These are phyloP conservation scores for Didymellaceae sp. DNA, from an alignment of 2,329 filamentous ascomycete genomes.

Conservation along the genomic window DNA sequence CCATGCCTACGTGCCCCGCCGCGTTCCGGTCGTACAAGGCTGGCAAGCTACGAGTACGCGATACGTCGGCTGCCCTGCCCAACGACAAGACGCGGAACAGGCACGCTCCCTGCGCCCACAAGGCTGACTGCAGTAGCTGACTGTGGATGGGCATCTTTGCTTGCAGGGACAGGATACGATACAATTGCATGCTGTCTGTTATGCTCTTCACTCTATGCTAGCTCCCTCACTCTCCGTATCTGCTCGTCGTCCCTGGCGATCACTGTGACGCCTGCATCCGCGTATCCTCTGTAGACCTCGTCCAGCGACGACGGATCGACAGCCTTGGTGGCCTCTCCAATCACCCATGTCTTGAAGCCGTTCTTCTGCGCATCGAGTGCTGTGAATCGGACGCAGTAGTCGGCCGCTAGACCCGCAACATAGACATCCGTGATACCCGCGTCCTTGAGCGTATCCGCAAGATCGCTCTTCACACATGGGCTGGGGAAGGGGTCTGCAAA, in stretches of 20 bases:
- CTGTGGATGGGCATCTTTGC: not conserved
- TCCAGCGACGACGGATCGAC: conserved; percentile 70
- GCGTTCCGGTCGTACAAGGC: conserved; percentile 4
- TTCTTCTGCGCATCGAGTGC: conserved; percentile 77
- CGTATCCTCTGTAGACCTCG: conserved; percentile 61
- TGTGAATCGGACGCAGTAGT: conserved; percentile 87
- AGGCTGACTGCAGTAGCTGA: not conserved
- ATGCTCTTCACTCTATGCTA: not conserved
- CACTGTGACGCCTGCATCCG: conserved; percentile 66
- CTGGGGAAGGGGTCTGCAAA: conserved; percentile 81
- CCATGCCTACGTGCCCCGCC: conserved; percentile 11
- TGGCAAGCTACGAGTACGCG: not conserved
- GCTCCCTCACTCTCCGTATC: conserved; percentile 57
- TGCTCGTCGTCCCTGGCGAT: conserved; percentile 65
- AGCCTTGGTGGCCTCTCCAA: conserved; percentile 78
- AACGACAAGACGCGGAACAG: conserved; percentile 20
- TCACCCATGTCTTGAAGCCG: conserved; percentile 77
- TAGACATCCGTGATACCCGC: conserved; percentile 77
- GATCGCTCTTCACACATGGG: conserved; percentile 66
- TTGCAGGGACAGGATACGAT: not conserved
- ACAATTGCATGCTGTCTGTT: not conserved
- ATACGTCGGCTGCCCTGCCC: conserved; percentile 6
- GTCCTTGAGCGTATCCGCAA: conserved; percentile 64
- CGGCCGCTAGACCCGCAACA: conserved; percentile 83
- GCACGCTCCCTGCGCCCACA: conserved; percentile 11